Base-by-base conservation (phyloP, 1,284 basidiomycete genomes). In the Apiotrichum sp. region DNA sequence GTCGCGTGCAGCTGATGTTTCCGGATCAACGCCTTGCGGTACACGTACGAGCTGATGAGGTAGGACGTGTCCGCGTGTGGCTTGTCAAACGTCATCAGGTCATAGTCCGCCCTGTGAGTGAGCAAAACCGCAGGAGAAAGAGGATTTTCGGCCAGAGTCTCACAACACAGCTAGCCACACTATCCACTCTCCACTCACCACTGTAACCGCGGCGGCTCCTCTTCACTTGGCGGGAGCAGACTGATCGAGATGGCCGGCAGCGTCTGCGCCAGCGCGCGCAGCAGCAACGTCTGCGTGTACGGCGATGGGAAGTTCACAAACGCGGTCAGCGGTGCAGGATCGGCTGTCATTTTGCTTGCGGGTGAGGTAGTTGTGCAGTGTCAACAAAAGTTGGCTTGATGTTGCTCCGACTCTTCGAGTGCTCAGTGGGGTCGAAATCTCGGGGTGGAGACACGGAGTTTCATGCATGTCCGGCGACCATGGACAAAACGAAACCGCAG, bases 1-100 rank as follows among this genome's bases (percentile, higher is more conserved):
- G 85, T 86, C 39, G 84, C 82, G 31, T 93, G 86, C 3, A 98
- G 81, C 72, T 88, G 93, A 70, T 98, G 93, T 73, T 98, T 98
- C 55, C 96, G 83, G 63, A 98, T 98, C 45, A 98, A 81, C 32
- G 88, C 87, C 72, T 97, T 95, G 52, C 93, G 84, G 70, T 96
- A 93, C 13, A 85, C 86, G 70, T 95, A 96, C 46, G 86, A 87
- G 7, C 88, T 93, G 1, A 89, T 84, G 38, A 93, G 81, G 38
- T 87, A 82, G 0, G 56, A 53, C 3, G 69, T 64, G 52, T 69
- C 57, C 13, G 62, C 40, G 47, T 74, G 82, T 8, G 86, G 86
- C 39, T 86, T 79, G 65, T 84, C 82, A 62, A 93, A 90, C 61
- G 88, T 83, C 57, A 93, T 83, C 35, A 81, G 80, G 69, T 95